A percentile compares a stretch with the other conserved stretches of the same genome.
These are phyloP conservation scores for Metarhizium anisopliae DNA, from an alignment of 2,329 filamentous ascomycete genomes.

Conservation along the genomic window DNA sequence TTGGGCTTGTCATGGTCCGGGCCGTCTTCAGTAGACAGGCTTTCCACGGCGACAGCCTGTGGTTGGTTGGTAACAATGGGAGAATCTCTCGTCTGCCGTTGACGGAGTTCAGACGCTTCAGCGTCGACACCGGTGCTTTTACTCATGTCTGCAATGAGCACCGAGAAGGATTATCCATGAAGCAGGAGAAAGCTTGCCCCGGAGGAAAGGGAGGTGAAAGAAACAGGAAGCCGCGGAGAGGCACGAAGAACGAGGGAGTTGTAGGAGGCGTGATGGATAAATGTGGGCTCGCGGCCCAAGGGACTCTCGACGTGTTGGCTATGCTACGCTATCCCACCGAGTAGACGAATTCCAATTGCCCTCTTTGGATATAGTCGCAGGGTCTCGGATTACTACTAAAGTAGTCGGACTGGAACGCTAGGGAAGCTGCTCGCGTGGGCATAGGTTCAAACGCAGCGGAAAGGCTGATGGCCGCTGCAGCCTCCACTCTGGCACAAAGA, in stretches of 20 bases:
- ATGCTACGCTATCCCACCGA: background rate
- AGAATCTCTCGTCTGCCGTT: background rate
- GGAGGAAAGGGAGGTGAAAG: background rate
- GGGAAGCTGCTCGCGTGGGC: constrained; percentile 5
- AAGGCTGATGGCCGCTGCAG: background rate
- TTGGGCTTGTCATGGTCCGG: constrained; percentile 6
- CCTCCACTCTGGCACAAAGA: background rate
- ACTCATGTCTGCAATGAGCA: background rate
- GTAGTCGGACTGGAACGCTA: background rate
- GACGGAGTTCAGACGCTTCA: constrained; percentile 4
- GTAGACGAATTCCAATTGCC: background rate
- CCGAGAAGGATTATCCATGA: background rate
- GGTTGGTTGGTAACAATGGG: background rate
- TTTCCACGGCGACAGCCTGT: background rate
- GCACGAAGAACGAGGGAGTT: background rate
- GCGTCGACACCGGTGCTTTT: background rate
- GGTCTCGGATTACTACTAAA: background rate
- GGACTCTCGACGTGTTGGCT: background rate
- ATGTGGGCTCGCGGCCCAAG: background rate
- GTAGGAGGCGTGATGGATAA: background rate
- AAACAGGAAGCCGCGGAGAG: background rate
- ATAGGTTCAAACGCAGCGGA: background rate
- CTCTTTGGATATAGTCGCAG: background rate
- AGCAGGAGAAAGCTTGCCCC: background rate
- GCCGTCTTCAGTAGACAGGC: background rate